Percentiles rank a stretch among this genome's conserved stretches.
These are phyloP conservation scores for Volvox carteri DNA, from an alignment of 163 green algal species.

Conservation along the genomic window DNA sequence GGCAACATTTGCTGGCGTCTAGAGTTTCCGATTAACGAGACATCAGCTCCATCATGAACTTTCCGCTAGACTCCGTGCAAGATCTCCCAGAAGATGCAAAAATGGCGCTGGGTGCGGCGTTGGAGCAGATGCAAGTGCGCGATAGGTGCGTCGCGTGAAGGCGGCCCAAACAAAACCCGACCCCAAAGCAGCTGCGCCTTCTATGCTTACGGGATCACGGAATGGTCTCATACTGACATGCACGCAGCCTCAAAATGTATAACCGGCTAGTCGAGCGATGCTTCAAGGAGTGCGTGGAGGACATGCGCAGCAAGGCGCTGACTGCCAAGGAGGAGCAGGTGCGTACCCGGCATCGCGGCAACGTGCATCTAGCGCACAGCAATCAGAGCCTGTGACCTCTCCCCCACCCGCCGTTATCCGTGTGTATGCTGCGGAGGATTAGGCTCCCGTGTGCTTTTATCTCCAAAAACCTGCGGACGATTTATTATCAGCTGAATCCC, in stretches of 20 bases:
- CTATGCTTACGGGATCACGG: neutral
- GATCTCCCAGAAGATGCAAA: slow-evolving; percentile 85
- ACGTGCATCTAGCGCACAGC: too few species aligned
- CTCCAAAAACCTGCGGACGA: too few species aligned
- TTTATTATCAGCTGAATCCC: too few species aligned
- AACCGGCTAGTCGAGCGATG: slow-evolving; percentile 97
- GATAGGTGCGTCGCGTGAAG: slow-evolving; percentile 81
- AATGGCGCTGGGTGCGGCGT: slow-evolving; percentile 76
- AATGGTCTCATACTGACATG: neutral
- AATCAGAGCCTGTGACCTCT: too few species aligned
- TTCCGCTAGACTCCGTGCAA: slow-evolving; percentile 73
- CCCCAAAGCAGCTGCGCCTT: neutral
- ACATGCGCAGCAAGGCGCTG: slow-evolving; percentile 95
- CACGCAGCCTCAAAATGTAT: slow-evolving; percentile 95
- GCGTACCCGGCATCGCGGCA: neutral
- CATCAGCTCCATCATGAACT: slow-evolving; percentile 71
- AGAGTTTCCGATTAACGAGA: too few species aligned
- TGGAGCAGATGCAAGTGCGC: slow-evolving; percentile 93
- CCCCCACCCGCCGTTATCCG: too few species aligned
- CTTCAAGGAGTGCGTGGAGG: slow-evolving; percentile 95
- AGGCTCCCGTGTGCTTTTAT: too few species aligned
- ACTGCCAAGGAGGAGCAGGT: slow-evolving; percentile 95
- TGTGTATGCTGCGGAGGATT: too few species aligned
- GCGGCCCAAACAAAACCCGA: neutral
- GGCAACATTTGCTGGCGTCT: too few species aligned